Base-by-base conservation (phyloP, 2,329 filamentous ascomycete species). In the Neodidymelliopsis sp. region DNA sequence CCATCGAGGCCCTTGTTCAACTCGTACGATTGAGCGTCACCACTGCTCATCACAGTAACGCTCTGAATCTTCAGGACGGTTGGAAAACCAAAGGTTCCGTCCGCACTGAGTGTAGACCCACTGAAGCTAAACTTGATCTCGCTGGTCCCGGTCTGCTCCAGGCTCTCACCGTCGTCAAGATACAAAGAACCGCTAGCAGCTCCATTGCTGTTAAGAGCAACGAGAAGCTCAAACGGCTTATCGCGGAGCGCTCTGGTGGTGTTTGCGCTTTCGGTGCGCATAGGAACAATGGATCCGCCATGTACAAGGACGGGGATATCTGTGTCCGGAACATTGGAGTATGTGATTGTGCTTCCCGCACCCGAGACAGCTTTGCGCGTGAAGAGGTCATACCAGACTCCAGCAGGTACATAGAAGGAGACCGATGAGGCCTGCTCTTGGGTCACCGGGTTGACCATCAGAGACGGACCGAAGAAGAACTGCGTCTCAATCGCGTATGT, bases 101-200 rank as follows among this genome's bases (percentile, higher is more conserved):
- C 74, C 49, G 81, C 73, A 2, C 61, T 74, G 24, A 89, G 75
- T 38, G 70, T 73, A 15, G 80, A 79, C 3, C 79, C 70, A 43
- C 78, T 74, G 64, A 84, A 91, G 11, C 68, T 65, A 62, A 91
- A 89, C 15, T 73, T 71, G 51, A 91, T 79, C 41, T 81, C 74
- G 9, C 80, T 84, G 13, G 78, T 83, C 0, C 65, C 74, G 12
- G 71, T 57, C 67, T 88, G 88, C 53, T 82, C 74, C 41, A 91
- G 56, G 25, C 82, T 86, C 38, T 85, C 84, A 3, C 90, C 90
- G 54, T 95, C 90, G 60, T 94, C 90, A 6, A 93, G 73, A 67
- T 92, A 93, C 46, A 94, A 75, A 46, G 78, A 77, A 0, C 90
- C 90, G 1, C 68, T 68, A 0, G 90, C 90, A 11, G 75, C 82